These are phyloP conservation scores for Lichtheimia corymbifera DNA, from an alignment of 371 early-diverging fungal genomes.

Conservation along the genomic window DNA sequence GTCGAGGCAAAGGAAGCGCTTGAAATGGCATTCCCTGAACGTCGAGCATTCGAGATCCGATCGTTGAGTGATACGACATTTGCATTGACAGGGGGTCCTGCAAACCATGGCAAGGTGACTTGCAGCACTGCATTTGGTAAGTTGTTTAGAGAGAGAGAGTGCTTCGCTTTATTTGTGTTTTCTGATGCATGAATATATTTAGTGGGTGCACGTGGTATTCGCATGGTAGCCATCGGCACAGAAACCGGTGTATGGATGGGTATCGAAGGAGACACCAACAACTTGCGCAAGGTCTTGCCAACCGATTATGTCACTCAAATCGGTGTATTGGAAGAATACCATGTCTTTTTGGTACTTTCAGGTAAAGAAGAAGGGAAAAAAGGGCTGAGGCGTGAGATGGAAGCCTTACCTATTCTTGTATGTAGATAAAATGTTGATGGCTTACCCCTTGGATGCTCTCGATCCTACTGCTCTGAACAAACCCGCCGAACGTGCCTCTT, in stretches of 20 bases:
- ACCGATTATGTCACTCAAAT: constrained; percentile 42
- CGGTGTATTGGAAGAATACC: constrained; percentile 39
- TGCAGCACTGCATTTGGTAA: constrained; percentile 70
- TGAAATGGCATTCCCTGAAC: constrained; percentile 39
- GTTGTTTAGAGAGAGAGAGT: neutral
- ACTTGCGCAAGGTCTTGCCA: constrained; percentile 28
- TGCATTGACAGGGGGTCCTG: constrained; percentile 15
- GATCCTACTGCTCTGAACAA: constrained; percentile 47
- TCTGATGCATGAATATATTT: neutral
- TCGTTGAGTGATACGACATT: constrained; percentile 45
- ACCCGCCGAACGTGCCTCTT: constrained; percentile 30
- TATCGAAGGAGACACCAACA: constrained; percentile 44
- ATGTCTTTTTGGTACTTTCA: constrained; percentile 38
- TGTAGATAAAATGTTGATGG: constrained; percentile 70
- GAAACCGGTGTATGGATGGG: constrained; percentile 74
- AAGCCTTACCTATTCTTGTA: too few species aligned
- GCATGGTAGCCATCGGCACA: constrained; percentile 78
- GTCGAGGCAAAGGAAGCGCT: constrained; percentile 65
- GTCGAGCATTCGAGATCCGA: constrained; percentile 65
- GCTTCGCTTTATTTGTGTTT: neutral
- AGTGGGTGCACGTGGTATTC: constrained; percentile 52
- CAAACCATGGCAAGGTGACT: constrained; percentile 58
- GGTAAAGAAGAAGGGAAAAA: constrained; percentile 21
- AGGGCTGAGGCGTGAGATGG: neutral
- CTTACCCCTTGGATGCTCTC: constrained; percentile 70